Percentiles rank a stretch among this genome's conserved stretches.
phyloP scores from a whole-genome alignment of 306 rosid genomes.

The Vigna radiata region DNA sequence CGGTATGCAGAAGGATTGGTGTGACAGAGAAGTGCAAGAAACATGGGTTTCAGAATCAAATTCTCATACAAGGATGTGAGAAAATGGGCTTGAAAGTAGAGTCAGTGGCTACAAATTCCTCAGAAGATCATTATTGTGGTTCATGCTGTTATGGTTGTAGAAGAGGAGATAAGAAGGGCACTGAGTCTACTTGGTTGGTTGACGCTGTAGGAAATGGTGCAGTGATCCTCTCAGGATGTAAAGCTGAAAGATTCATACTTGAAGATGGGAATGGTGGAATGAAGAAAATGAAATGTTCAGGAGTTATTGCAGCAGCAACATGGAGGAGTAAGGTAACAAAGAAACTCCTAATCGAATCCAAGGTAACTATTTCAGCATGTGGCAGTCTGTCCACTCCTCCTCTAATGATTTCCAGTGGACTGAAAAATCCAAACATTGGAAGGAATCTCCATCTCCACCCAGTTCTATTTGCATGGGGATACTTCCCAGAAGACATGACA shows the following conservation, averaged over 20 bases:
- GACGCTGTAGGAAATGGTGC: conserved; percentile 82
- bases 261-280: conserved; percentile 50
- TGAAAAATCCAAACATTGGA: conserved; percentile 76
- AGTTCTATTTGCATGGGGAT: conserved; percentile 74
- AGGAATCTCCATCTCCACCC: conserved; percentile 90
- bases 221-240: conserved; percentile 81
- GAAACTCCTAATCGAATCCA: conserved; percentile 78
- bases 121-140: conserved; percentile 83
- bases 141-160: conserved; percentile 83
- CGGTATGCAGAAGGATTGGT: conserved; percentile 77
- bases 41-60: conserved; percentile 74
- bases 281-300: conserved; percentile 62
- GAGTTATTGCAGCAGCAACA: conserved; percentile 65
- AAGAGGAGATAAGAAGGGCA: conserved; percentile 78
- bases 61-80: conserved; percentile 80
- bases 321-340: conserved; percentile 57
- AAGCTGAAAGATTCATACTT: conserved; percentile 73
- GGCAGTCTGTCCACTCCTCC: conserved; percentile 85
- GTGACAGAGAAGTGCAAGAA: conserved; percentile 61
- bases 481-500: conserved; percentile 68
- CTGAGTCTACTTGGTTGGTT: conserved; percentile 81
- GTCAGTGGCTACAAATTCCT: conserved; percentile 69
- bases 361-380: conserved; percentile 76
- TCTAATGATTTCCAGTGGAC: conserved; percentile 78
- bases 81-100: conserved; percentile 72